Evolutionary conservation across 371 early-diverging fungal species (phyloP), one percentile per base, ranked within the genome.

Genomic region (Syncephalastrum sp.): DNA sequence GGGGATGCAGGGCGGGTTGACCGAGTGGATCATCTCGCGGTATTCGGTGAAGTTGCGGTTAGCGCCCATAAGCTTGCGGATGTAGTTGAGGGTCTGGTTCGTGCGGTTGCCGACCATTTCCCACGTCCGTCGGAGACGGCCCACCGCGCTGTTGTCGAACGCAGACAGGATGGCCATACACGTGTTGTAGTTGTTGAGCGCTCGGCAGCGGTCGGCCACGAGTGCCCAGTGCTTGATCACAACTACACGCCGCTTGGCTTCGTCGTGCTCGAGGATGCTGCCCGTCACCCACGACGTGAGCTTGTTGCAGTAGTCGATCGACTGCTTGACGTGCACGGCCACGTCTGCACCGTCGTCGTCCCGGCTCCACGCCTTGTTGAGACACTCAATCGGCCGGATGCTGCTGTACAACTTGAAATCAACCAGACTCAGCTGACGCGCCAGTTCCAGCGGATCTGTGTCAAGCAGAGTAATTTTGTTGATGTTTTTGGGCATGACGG

Each of bases 91-190:
- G 4, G 69, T 70, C 66, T 82, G 81, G 53, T 77, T 81, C 33
- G 81, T 77, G 61, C 85, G 79, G 61, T 79, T 75, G 16, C 82
- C 82, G 43, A 80, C 78, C 38, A 82, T 74, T 64, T 89, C 89
- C 94, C 94, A 95, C 0, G 98, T 96, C 51, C 90, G 87, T 21
- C 84, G 85, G 47, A 97, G 76, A n/a, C 98, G 89, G 61, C 91
- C 89, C 48, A 98, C 83, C 1, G 94, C 91, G 7, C 94, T 89
- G 6, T 93, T 90, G 42, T 91, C 88, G 64, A 98, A 89, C 0
- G 91, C 94, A 19, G 94, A 94, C 24, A 95, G 75, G 47, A 96
- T 88, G 12, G 93, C 86, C 83, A 92, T 91, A 53, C 95, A 84
- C 5, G 94, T 89, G 73, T 93, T 94, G 60, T 87, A 98, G 72